Base-by-base conservation (phyloP, 495 filamentous ascomycete genomes). In the Hyaloscypha hepaticicola region DNA sequence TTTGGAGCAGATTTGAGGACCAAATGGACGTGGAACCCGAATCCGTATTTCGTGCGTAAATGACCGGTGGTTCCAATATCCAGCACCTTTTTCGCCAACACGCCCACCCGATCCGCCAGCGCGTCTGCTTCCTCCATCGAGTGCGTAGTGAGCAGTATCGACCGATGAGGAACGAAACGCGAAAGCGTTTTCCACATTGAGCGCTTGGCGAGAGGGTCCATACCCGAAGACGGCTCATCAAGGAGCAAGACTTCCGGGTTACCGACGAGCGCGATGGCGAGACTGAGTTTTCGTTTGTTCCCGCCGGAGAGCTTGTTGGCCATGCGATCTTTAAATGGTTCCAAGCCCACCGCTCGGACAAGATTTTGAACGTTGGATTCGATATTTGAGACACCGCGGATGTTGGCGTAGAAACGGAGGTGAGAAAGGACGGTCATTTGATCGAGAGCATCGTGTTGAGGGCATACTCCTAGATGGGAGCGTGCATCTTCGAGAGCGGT, bases 101-200 rank as follows among this genome's bases (percentile, higher is more conserved):
- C 89, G 12, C 88, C 89, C 0, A 85, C 88, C 12, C 87, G 79
- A 55, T 82, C 78, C 1, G 88, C 88, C 16, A 92, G 78, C 5
- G 88, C 87, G 57, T 89, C 87, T 11, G 89, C 89, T 72, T 92
- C 89, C 71, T 92, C 89, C 89, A 92, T 91, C 26, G 77, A 82
- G 69, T 92, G 89, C 14, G 89, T 92, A 22, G 87, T 90, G 11
- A 90, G 74, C 0, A 90, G 75, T 21, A 91, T 79, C 1, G 79
- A 82, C 1, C 88, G 76, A 6, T 86, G 85, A 0, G 76, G 73
- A 0, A 79, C 82, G 34, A 88, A 81, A 0, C 78, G 70, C 12
- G 76, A 75, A 5, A 91, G 77, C 0, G 87, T 88, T 52, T 79
- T 82, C 88, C 88, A 91, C 88, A 91, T 90, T 65, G 84, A 78